Conservation (phyloP, 495 filamentous ascomycete species). For the Aspergillus mulundensis region DNA sequence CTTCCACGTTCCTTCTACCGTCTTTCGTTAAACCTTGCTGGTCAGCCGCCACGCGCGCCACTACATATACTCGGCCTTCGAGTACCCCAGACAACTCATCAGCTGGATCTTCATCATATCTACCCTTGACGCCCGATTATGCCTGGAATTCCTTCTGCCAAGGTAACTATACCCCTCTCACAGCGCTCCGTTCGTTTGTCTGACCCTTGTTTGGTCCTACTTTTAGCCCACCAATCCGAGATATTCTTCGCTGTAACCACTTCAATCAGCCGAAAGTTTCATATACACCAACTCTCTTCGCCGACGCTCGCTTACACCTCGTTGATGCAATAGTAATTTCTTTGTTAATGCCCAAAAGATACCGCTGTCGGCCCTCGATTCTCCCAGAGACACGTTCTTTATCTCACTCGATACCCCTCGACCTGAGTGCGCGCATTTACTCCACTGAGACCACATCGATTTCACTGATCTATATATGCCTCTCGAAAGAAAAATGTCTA, state of each 20-base stretch:
- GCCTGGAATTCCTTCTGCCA: constrained; percentile 6
- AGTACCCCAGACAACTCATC: constrained; percentile 4
- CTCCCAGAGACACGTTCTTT: neutral
- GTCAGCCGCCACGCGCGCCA: neutral
- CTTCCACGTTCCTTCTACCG: neutral
- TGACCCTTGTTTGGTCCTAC: constrained; percentile 12
- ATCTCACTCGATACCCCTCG: neutral
- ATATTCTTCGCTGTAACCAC: constrained; percentile 6
- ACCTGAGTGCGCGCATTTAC: constrained; percentile 2
- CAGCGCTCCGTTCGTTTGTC: constrained; percentile 2
- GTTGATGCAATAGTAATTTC: constrained; percentile 1
- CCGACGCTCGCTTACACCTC: constrained; percentile 7
- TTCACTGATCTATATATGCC: neutral
- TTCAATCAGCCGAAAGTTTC: neutral
- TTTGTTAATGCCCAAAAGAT: neutral
- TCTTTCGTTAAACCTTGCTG: constrained; percentile 9
- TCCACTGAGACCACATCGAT: neutral
- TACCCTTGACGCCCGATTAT: constrained; percentile 2
- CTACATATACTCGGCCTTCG: neutral
- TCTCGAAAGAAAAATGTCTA: constrained; percentile 7
- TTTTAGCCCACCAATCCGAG: constrained; percentile 14
- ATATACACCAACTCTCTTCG: constrained; percentile 3
- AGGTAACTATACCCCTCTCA: constrained; percentile 13
- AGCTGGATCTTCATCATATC: neutral
- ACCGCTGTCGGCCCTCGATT: neutral